Evolutionary conservation across 352 stramenopile species (phyloP), one percentile per base, ranked within the genome.

Genomic region (Pythium brachiatum): DNA sequence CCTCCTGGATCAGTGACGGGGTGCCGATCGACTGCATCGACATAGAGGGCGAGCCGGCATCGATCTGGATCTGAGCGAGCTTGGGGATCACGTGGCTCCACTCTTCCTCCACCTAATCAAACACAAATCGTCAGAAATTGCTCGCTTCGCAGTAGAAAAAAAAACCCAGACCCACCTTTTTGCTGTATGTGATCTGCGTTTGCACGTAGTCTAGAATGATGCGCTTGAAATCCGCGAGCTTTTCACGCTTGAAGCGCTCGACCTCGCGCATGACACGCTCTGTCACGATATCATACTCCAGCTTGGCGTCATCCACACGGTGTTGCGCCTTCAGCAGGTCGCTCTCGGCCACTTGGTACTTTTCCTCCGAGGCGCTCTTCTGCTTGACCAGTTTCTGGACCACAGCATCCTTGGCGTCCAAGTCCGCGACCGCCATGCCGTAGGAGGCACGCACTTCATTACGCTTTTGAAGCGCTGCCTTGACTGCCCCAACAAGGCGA

Each of bases 161-260:
- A 2, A 13, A n/a, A 13, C 15, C 6, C 16, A 21, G 8, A 58
- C 53, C 38, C 48, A 94, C 88, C 72, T 92, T 88, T 62, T 97
- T 96, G 75, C 97, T 99, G 81, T 98, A 98, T 60, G 97, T 88
- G 62, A 98, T 97, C 72, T 99, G 94, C 70, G 98, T 87, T 56
- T 97, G 83, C 67, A 98, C 98, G 78, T 98, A 99, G 46, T 98
- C 92, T 62, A 98, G 76, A 16, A 99, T 92, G 56, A 97, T 98
- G 46, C 85, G 82, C 64, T 97, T 97, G 67, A 99, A 98, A 62
- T 99, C 96, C 7, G 88, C 84, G 0, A 97, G 77, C 52, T 98
- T 98, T 59, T 98, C 92, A 4, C 89, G 78, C 66, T 98, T 98
- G 77, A 99, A 99, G 12, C 95, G 83, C 74, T 98, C 95, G n/a